Evolutionary conservation across 495 filamentous ascomycete genomes (phyloP), one percentile per base, ranked within the genome.

Genomic region (Umbilicaria muhlenbergii): DNA sequence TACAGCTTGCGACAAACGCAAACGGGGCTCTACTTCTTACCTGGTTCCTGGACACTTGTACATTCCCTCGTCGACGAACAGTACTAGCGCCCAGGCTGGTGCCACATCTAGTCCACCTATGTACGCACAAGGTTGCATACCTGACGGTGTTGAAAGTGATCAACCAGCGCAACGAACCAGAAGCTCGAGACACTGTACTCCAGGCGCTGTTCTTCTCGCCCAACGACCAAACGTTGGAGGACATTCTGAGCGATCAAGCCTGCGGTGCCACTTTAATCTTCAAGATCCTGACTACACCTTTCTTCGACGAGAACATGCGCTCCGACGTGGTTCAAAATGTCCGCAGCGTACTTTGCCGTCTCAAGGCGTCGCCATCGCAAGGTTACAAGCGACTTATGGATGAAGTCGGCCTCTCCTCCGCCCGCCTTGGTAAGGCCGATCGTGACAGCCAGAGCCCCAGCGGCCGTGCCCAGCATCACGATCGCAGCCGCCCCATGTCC

Each of bases 381-480:
- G 91, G 91, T 34, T 98, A 98, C 63, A 96, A 96, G 69, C 83
- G 91, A 35, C 62, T 98, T 38, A 98, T 98, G 91, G 88, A 94
- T 54, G 88, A 95, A 61, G 91, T 94, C 56, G 88, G 84, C 39
- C 65, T 92, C 43, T 86, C 85, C 5, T 79, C 77, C 34, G 47
- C 36, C 36, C 70, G 78, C 34, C 64, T 66, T 15, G 68, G 58
- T 38, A 60, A 60, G 12, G 44, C 41, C 14, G 60, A 63, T 21
- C 65, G 67, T 14, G 67, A 73, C 7, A 61, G 64, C 37, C 65
- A 67, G 39, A 63, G 63, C 39, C 59, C 63, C n/a, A 57, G 53
- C 18, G 55, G 63, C 18, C 61, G 60, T 45, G 49, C 47, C 1
- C 53, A 61, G 38, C 64, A 58, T 42, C 54, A 71, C 41, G 58